Evolutionary conservation across 306 rosid genomes (phyloP), one percentile per base, ranked within the genome.

Genomic region (Sechiopsis laciniata): DNA sequence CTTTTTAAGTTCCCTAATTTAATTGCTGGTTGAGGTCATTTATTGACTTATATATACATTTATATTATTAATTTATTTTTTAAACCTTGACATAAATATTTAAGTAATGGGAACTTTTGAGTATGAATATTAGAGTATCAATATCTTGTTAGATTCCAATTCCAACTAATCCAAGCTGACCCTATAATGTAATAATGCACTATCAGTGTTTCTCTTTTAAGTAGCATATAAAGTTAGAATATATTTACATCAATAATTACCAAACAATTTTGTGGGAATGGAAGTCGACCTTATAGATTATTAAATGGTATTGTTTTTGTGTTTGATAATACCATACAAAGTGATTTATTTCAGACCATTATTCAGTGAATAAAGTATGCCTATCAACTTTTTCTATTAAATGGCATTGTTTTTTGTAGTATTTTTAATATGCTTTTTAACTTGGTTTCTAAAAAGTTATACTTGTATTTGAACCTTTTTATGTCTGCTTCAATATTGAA

Each of bases 21-120:
- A 35, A 63, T 35, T 15, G 51, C 5, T 32, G 37, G 37, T 63
- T 63, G 69, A n/a, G 50, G 69, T 37, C 69, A 63, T 63, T 63
- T 15, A 63, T 35, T 16, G 69, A 63, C 22, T 14, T 29, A 37
- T 37, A 37, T 37, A 37, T 37, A 6, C 29, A 26, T 26, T 26
- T 32, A 2, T 32, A 32, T 32, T 32, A 5, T 32, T 26, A 26
- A 1, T 26, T 26, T 26, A 26, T 26, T 32, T 32, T 32, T 32
- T 7, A 37, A 37, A 37, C 45, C 45, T 37, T 37, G 45, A 37
- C 45, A 5, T 37, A 16, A 10, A 14, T 16, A 65, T 65, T 37
- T 10, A 65, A 40, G 71, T 65, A 17, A 65, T n/a, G 54, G 16
- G 42, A 63, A 11, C 51, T 63, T 63, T 16, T 35, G 21, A 40